Conservation (phyloP, 306 rosid genomes). For the Malus asiatica region DNA sequence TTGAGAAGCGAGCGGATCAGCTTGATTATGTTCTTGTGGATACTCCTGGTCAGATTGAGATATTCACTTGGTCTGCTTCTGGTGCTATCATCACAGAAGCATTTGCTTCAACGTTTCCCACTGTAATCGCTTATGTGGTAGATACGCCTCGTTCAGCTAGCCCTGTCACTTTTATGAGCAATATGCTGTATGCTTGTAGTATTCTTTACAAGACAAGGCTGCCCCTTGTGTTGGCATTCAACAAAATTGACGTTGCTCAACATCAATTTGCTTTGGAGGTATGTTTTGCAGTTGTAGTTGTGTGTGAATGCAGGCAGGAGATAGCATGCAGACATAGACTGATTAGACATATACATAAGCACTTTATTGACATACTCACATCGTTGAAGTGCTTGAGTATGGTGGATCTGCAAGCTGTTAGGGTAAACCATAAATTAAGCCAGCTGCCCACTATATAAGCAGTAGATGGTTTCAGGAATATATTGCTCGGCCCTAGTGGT, state of each 20-base stretch:
- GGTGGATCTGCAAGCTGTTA: background rate
- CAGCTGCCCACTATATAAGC: background rate
- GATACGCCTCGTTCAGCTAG: conserved; percentile 85
- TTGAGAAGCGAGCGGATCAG: conserved; percentile 82
- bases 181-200: conserved; percentile 95
- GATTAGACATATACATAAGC: background rate
- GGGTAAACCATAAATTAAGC: background rate
- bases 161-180: conserved; percentile 96
- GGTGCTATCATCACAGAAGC: conserved; percentile 97
- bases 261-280: conserved; percentile 96
- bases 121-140: conserved; percentile 69
- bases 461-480: background rate
- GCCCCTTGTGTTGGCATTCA: conserved; percentile 70
- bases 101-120: conserved; percentile 98
- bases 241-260: conserved; percentile 73
- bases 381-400: background rate
- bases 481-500: background rate
- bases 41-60: conserved; percentile 96
- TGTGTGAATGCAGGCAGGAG: background rate
- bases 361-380: background rate
- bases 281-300: conserved; percentile 1
- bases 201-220: conserved; percentile 90
- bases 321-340: background rate
- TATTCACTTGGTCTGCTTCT: conserved; percentile 97
- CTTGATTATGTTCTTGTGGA: conserved; percentile 95